Base-by-base conservation (phyloP, 1,139 yeast genomes). In the Arxiozyma slooffiae region DNA sequence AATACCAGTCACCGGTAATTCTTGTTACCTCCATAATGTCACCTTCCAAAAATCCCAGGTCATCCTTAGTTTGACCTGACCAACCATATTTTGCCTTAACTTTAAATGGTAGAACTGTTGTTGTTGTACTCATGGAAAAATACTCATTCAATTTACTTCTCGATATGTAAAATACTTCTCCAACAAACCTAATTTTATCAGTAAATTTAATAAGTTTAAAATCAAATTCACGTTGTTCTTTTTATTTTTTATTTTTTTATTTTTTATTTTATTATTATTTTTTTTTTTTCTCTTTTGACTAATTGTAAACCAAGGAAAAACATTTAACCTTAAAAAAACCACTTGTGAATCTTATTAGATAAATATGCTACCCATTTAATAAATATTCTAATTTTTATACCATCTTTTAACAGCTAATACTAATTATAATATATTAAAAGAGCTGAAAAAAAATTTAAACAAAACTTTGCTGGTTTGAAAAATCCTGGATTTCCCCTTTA, bases 1-100 rank as follows among this genome's bases (percentile, higher is more conserved):
- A 85, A 85, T 94, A 89, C 95, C 96, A 88, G 61, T 83, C 82
- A 22, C 95, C 96, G 63, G 90, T 95, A 8, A 92, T 89, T 57
- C 82, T 76, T 45, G 80, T 75, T 7, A 92, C 95, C 56, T 89
- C 95, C 59, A 92, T 85, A 47, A 86, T 71, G 64, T 92, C 97
- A 50, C 95, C 95, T 69, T 92, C 97, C 45, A 90, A 76, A 66
- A 92, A 92, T 1, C 97, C 97, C 48, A 92, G 74, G 63, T 92
- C 97, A 43, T 86, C 88, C 47, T 82, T 85, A 62, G 85, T 80
- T 64, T 85, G 92, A 24, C 95, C 95, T 20, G 95, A 80, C 95
- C 95, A 87, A n/a, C 95, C 85, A 58, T 83, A 87, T 49, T 76
- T 76, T 34, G 96, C 86, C 62, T 78, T 80, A 39, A 84, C 95